Conservation (phyloP, 1,284 basidiomycete species). For the Rhodotorula mucilaginosa region DNA sequence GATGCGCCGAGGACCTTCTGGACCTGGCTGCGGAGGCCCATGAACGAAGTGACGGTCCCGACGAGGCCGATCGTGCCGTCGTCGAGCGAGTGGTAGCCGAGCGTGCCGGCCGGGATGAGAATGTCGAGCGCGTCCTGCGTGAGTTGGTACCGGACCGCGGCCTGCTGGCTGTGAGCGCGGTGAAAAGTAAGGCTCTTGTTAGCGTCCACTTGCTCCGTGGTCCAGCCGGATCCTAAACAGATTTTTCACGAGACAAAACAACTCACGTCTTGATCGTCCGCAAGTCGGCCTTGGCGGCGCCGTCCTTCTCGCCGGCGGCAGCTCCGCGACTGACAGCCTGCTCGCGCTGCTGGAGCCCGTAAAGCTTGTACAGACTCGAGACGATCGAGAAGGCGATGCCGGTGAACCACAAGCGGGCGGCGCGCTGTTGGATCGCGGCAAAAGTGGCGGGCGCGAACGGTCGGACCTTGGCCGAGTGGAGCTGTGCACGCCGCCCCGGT, state of each 20-base stretch:
- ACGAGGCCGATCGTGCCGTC: constrained; percentile 81
- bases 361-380: constrained; percentile 41
- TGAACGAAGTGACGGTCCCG: constrained; percentile 60
- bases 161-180: constrained; percentile 57
- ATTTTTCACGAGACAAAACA: no score
- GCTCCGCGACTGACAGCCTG: constrained; percentile 44
- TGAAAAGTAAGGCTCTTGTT: no score
- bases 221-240: no score
- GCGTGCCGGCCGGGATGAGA: constrained; percentile 82
- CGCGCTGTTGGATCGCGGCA: constrained; percentile 65
- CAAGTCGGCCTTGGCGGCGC: constrained; percentile 63
- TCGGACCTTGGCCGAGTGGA: constrained; percentile 57
- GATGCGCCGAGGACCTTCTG: constrained; percentile 40
- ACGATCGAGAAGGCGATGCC: constrained; percentile 60
- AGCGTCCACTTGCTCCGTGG: no score
- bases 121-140: constrained; percentile 76
- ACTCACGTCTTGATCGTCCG: constrained; percentile 54
- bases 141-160: constrained; percentile 69
- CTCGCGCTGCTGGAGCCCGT: constrained; percentile 31
- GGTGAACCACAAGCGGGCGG: constrained; percentile 85
- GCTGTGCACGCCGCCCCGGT: constrained; percentile 42
- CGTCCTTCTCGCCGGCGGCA: constrained; percentile 59
- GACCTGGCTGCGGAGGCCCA: constrained; percentile 50
- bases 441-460: constrained; percentile 44
- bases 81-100: constrained; percentile 74